phyloP scores from a whole-genome alignment of 768 basidiomycete genomes.

The Psilocybe cyanescens region DNA sequence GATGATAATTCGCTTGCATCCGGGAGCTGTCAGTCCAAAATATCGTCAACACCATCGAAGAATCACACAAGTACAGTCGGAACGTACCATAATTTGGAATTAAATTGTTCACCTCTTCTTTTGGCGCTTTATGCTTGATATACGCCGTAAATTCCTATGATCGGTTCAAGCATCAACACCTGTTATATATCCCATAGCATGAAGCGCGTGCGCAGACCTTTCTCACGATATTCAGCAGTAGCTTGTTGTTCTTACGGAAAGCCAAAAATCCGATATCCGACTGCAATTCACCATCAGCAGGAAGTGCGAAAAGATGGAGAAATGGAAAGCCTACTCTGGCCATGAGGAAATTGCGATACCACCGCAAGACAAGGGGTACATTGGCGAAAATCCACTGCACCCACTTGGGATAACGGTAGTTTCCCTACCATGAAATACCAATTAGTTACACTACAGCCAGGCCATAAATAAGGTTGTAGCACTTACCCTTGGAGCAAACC shows the following conservation, averaged over 20 bases:
- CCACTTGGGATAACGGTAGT: slow-evolving; percentile 45
- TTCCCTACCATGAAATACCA: slow-evolving; percentile 29
- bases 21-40: slow-evolving; percentile 42
- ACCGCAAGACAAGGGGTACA: slow-evolving; percentile 52
- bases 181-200: not conserved
- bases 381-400: slow-evolving; percentile 58
- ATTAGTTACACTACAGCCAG: not conserved
- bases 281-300: slow-evolving; percentile 23
- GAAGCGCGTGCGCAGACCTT: slow-evolving; percentile 27
- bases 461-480: not conserved
- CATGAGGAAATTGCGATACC: slow-evolving; percentile 53
- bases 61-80: not conserved
- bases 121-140: slow-evolving; percentile 51
- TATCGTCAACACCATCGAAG: not conserved
- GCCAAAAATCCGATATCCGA: slow-evolving; percentile 39
- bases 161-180: not conserved
- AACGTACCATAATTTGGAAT: slow-evolving; percentile 56
- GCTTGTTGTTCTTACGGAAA: slow-evolving; percentile 44
- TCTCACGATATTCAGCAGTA: slow-evolving; percentile 31
- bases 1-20: slow-evolving; percentile 67
- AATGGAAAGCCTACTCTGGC: slow-evolving; percentile 37
- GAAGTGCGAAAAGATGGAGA: not conserved
- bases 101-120: slow-evolving; percentile 47
- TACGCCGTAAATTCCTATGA: slow-evolving; percentile 45
- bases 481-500: slow-evolving; percentile 57